phyloP scores from a whole-genome alignment of 139 green algal species.

The Pseudopediastrum boryanum region DNA sequence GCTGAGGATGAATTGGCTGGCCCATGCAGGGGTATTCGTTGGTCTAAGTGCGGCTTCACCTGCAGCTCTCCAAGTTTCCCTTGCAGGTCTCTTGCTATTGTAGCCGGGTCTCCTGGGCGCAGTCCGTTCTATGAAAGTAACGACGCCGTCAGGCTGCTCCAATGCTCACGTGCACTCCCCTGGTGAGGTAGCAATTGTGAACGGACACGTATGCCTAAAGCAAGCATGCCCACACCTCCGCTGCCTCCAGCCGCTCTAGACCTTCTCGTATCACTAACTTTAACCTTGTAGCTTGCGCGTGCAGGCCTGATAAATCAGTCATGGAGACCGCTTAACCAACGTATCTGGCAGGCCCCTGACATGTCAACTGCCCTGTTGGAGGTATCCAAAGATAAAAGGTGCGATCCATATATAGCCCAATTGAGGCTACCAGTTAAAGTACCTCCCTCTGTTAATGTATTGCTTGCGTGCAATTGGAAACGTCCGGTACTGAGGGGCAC shows the following conservation, averaged over 20 bases:
- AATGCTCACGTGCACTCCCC: not conserved
- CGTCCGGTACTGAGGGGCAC: no score
- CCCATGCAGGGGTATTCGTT: no score
- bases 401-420: not conserved
- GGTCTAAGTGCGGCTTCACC: constrained; percentile 32
- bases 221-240: constrained; percentile 38
- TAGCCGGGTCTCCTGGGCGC: constrained; percentile 26
- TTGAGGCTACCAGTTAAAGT: not conserved
- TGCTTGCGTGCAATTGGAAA: not conserved
- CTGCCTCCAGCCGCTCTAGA: constrained; percentile 67
- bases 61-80: constrained; percentile 67
- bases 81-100: constrained; percentile 54
- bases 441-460: not conserved
- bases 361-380: not conserved
- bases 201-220: not conserved
- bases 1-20: no score
- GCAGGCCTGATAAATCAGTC: constrained; percentile 67
- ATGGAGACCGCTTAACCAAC: constrained; percentile 38
- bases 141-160: no score
- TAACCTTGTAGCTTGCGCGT: constrained; percentile 67
- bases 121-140: constrained; percentile 3
- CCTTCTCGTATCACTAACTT: constrained; percentile 67
- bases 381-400: not conserved
- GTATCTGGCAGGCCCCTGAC: not conserved
- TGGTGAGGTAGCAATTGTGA: not conserved